Percentiles rank a stretch among this genome's conserved stretches.
Evolutionary conservation across 2,329 filamentous ascomycete genomes (phyloP).

Genomic region (Phaeosphaeria sp.): DNA sequence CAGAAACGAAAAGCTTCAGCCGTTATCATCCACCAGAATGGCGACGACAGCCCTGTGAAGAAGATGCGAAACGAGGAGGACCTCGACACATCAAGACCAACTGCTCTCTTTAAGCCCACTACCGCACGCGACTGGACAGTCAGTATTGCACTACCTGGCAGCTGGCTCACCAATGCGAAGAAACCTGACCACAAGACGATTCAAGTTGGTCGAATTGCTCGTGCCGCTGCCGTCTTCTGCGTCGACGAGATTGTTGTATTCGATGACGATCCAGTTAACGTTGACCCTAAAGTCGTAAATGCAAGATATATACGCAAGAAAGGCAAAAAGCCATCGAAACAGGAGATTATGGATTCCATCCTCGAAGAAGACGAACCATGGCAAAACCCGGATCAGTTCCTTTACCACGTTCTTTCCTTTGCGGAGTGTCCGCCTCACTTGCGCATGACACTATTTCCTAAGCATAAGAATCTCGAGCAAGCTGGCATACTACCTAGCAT

Average conservation of each 20-base stretch:
- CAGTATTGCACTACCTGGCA: conserved; percentile 79
- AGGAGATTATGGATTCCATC: conserved; percentile 48
- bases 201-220: conserved; percentile 76
- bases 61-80: conserved; percentile 16
- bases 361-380: conserved; percentile 59
- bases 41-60: conserved; percentile 16
- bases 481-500: conserved; percentile 77
- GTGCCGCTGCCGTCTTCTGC: conserved; percentile 81
- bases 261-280: conserved; percentile 66
- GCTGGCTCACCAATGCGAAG: conserved; percentile 68
- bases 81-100: conserved; percentile 69
- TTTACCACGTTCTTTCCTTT: conserved; percentile 79
- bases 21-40: conserved; percentile 19
- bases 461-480: conserved; percentile 77
- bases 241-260: conserved; percentile 86
- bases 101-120: conserved; percentile 70
- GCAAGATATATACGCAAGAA: conserved; percentile 23
- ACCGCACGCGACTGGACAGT: conserved; percentile 74
- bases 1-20: conserved; percentile 34
- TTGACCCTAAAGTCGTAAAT: conserved; percentile 29
- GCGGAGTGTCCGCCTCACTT: conserved; percentile 86
- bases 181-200: conserved; percentile 78
- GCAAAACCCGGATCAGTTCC: conserved; percentile 78
- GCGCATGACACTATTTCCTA: conserved; percentile 74
- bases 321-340: conserved; percentile 57